These are phyloP conservation scores for Terana coerulea DNA, from an alignment of 768 basidiomycete genomes.

Conservation along the genomic window DNA sequence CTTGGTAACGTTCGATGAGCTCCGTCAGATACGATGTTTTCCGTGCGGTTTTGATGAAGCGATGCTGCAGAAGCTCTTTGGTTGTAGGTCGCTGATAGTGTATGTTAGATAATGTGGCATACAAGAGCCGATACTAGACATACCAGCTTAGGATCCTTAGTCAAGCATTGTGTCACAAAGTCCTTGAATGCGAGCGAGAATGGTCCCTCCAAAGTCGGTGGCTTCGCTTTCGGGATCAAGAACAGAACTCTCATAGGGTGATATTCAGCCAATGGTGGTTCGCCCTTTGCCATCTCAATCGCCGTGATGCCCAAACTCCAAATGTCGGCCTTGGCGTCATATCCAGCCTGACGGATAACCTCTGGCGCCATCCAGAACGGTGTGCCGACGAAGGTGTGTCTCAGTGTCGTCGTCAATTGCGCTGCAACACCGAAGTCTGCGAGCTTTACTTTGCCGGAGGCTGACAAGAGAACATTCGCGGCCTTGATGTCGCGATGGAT, in stretches of 20 bases:
- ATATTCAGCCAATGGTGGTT: conserved; percentile 94
- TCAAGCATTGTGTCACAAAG: conserved; percentile 85
- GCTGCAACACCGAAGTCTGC: conserved; percentile 99
- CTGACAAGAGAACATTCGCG: conserved; percentile 89
- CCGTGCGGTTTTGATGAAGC: conserved; percentile 82
- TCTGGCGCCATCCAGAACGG: conserved; percentile 99
- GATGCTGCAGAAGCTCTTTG: conserved; percentile 89
- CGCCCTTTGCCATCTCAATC: conserved; percentile 97
- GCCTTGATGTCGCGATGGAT: conserved; percentile 99
- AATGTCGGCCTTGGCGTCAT: conserved; percentile 94
- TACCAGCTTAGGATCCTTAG: conserved; percentile 85
- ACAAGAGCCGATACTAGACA: conserved; percentile 23
- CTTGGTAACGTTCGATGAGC: conserved; percentile 84
- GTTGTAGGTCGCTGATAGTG: conserved; percentile 78
- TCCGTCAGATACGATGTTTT: conserved; percentile 83
- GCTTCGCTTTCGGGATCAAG: conserved; percentile 94
- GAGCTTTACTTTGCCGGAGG: conserved; percentile 90
- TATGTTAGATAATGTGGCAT: conserved; percentile 17
- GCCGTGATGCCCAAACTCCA: conserved; percentile 98
- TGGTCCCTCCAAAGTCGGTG: conserved; percentile 83
- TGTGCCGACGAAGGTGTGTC: conserved; percentile 97
- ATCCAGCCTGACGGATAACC: conserved; percentile 95
- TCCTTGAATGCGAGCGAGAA: conserved; percentile 90
- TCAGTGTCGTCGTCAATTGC: conserved; percentile 87
- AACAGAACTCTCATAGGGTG: conserved; percentile 99